Base-by-base conservation (phyloP, 352 stramenopile genomes). In the Globisporangium lucens region DNA sequence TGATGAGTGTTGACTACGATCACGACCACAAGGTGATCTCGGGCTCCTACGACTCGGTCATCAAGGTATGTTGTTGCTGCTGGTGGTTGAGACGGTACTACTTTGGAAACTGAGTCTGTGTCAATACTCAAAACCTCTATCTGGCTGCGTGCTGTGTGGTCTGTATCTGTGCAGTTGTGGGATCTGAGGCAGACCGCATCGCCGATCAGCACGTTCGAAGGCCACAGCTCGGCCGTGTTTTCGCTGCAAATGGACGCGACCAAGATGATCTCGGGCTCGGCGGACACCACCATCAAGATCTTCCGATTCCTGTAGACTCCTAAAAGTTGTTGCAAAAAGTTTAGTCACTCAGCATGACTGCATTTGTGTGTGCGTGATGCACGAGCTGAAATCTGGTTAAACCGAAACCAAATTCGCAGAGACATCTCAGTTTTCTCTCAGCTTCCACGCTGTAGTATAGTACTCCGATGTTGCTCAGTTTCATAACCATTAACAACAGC, bases 251-350 rank as follows among this genome's bases (percentile, higher is more conserved):
- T 71, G 47, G 72, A 78, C 41, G 65, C 61, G 3, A 60, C 58
- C 15, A 77, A 77, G 69, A 65, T 78, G 43, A 69, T 78, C 61
- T 78, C 72, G 10, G 72, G 72, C 29, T 75, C 68, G 4, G 69
- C 72, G 4, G 72, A 78, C 62, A 75, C 69, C 4, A 73, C 72
- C 10, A 66, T 78, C 61, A 78, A 78, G 57, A 73, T 78, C 60
- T 78, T 78, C 22, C 67, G 64, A n/a, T 78, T 75, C 56, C 61
- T 57, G 20, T 65, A 74, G 49, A 56, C 24, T 24, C 24, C 24
- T 24, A 24, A 24, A 24, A 24, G 24, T 24, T 24, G 24, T 24
- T 24, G 24, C 24, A 24, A 24, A 24, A 24, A 24, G 24, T 24
- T 24, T 24, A 24, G 24, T 24, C 24, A 24, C 24, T 24, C 24